These are phyloP conservation scores for Casaregolazyma suthepensis DNA, from an alignment of 1,139 yeast species.

Conservation along the genomic window DNA sequence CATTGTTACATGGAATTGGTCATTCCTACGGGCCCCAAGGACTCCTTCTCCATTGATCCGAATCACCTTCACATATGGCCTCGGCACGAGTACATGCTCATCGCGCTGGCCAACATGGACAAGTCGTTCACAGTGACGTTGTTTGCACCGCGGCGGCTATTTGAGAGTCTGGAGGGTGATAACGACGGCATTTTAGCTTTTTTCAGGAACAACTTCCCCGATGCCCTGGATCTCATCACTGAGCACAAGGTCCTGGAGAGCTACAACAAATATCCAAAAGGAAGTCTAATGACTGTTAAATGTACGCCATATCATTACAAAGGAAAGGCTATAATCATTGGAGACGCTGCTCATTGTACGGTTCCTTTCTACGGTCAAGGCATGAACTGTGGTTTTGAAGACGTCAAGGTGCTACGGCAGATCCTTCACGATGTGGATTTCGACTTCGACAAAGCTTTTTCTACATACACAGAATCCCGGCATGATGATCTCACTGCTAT, in stretches of 20 bases:
- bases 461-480: conserved; percentile 50
- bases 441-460: conserved; percentile 49
- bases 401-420: conserved; percentile 61
- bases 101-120: conserved; percentile 78
- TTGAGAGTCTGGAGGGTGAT: conserved; percentile 35
- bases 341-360: conserved; percentile 96
- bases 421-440: conserved; percentile 37
- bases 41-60: conserved; percentile 52
- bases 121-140: conserved; percentile 88
- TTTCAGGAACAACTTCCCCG: conserved; percentile 60
- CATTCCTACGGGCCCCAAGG: conserved; percentile 45
- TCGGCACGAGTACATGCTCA: conserved; percentile 75
- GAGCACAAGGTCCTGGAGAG: conserved; percentile 46
- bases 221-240: conserved; percentile 67
- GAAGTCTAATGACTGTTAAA: conserved; percentile 56
- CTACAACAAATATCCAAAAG: conserved; percentile 61
- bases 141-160: conserved; percentile 74
- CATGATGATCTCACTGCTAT: conserved; percentile 68
- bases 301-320: conserved; percentile 64
- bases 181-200: conserved; percentile 34
- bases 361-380: conserved; percentile 98
- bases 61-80: conserved; percentile 95
- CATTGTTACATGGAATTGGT: conserved; percentile 76
- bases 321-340: conserved; percentile 64
- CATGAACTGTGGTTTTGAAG: conserved; percentile 95